These are phyloP conservation scores for Acer negundo DNA, from an alignment of 345 rosid species.

Conservation along the genomic window DNA sequence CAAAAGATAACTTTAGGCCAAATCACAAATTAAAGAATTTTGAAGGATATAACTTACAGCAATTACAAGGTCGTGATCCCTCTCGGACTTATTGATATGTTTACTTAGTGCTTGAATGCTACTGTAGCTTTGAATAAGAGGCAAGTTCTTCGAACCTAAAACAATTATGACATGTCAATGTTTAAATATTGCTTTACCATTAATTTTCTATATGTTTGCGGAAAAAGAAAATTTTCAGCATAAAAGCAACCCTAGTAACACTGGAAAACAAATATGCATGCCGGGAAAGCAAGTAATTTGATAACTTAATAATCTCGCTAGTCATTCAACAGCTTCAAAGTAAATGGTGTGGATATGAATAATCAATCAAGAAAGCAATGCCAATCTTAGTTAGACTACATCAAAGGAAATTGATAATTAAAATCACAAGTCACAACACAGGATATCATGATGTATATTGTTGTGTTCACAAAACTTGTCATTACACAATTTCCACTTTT, in stretches of 20 bases:
- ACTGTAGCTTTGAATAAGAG: constrained; percentile 73
- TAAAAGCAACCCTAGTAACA: neutral
- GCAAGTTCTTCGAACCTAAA: constrained; percentile 72
- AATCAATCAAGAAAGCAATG: neutral
- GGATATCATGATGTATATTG: neutral
- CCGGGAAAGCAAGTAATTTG: neutral
- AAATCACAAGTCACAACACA: neutral
- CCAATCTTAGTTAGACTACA: neutral
- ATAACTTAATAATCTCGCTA: neutral
- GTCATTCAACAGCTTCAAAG: constrained; percentile 1
- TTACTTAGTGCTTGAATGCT: constrained; percentile 73
- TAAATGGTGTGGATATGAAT: neutral
- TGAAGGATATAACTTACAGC: constrained; percentile 65
- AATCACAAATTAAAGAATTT: constrained; percentile 7
- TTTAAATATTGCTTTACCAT: constrained; percentile 13
- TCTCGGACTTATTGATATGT: constrained; percentile 54
- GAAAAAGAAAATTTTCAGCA: constrained; percentile 8
- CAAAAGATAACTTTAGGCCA: constrained; percentile 1
- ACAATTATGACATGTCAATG: constrained; percentile 17
- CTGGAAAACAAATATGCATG: neutral
- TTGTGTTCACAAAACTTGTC: neutral
- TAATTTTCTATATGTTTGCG: neutral
- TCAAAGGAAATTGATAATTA: neutral
- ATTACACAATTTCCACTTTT: neutral
- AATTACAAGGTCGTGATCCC: constrained; percentile 93